Evolutionary conservation across 2,329 filamentous ascomycete species (phyloP), one percentile per base, ranked within the genome.

Genomic region (Paracoccidioides brasiliensis): DNA sequence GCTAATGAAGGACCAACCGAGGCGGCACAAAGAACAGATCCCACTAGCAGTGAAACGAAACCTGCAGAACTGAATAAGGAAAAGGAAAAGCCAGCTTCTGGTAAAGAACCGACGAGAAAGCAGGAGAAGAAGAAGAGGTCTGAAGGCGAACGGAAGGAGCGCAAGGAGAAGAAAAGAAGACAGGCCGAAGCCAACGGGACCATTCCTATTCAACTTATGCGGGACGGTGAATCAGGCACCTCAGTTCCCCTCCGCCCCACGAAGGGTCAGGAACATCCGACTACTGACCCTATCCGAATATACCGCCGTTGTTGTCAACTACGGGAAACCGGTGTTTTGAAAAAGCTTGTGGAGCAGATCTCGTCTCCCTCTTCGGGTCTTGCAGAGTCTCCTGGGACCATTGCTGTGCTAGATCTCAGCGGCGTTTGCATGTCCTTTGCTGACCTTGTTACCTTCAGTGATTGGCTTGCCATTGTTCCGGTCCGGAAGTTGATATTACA

Each of bases 91-190:
- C 67, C 67, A 8, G 56, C 57, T 10, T 65, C 69, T 52, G 56
- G 35, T 14, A 70, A 71, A 48, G 66, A 80, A 70, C 73, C 72
- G 0, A 82, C 76, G 6, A 84, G 84, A 63, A 96, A 94, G 72
- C 93, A 89, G 70, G 90, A 96, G 66, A 96, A 95, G 77, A 96
- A 96, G 73, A 95, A 95, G 74, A 84, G 86, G 61, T 95, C 88
- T 43, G 91, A 96, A 67, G 90, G 91, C 57, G 91, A 96, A 70
- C 80, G 90, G 44, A 95, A 94, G 67, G 88, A 93, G 58, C 82
- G 90, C 55, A 95, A 94, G 68, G 90, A 96, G 70, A 88, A 88
- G 71, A 91, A 88, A 67, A 80, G 89, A 59, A 83, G 82, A 66
- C 82, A 88, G 62, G 91, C 90, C 30, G 88, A 95, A 66, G 88